Evolutionary conservation across 2,329 filamentous ascomycete genomes (phyloP).

Genomic region (Trichoderma koningii): DNA sequence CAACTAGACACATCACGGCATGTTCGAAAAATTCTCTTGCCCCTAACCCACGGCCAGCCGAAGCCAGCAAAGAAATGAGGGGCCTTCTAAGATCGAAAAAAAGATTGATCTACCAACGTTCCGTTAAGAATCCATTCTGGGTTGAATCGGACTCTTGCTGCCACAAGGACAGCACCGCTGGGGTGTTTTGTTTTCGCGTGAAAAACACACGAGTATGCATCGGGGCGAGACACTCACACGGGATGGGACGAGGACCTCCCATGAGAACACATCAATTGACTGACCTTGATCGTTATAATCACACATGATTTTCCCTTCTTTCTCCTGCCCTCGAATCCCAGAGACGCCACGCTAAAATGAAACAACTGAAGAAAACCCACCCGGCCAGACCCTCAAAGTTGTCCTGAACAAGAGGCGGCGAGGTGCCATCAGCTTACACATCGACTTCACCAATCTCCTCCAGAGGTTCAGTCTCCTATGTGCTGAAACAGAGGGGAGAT

Average conservation of each 20-base stretch:
- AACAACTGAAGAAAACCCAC: slow-evolving; percentile 26
- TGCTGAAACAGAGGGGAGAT: slow-evolving; percentile 71
- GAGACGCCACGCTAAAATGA: slow-evolving; percentile 44
- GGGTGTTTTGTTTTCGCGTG: slow-evolving; percentile 37
- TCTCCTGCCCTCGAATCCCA: slow-evolving; percentile 26
- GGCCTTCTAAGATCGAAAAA: slow-evolving; percentile 45
- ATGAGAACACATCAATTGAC: slow-evolving; percentile 31
- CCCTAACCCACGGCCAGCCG: slow-evolving; percentile 40
- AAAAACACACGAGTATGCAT: not conserved
- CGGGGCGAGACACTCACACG: not conserved
- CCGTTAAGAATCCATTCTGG: slow-evolving; percentile 76
- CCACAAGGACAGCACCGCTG: slow-evolving; percentile 75
- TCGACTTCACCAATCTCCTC: not conserved
- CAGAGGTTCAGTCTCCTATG: slow-evolving; percentile 52
- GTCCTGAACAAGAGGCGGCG: not conserved
- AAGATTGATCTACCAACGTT: slow-evolving; percentile 69
- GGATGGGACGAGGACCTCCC: not conserved
- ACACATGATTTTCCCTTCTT: slow-evolving; percentile 5
- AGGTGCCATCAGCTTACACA: slow-evolving; percentile 11
- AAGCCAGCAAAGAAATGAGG: slow-evolving; percentile 36
- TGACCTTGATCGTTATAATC: slow-evolving; percentile 29
- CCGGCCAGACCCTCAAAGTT: slow-evolving; percentile 15
- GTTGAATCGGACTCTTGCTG: slow-evolving; percentile 70
- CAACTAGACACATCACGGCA: slow-evolving; percentile 20
- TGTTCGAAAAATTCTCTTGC: slow-evolving; percentile 50